phyloP scores from a whole-genome alignment of 129 eudicot genomes.

The Artemisia argyi region DNA sequence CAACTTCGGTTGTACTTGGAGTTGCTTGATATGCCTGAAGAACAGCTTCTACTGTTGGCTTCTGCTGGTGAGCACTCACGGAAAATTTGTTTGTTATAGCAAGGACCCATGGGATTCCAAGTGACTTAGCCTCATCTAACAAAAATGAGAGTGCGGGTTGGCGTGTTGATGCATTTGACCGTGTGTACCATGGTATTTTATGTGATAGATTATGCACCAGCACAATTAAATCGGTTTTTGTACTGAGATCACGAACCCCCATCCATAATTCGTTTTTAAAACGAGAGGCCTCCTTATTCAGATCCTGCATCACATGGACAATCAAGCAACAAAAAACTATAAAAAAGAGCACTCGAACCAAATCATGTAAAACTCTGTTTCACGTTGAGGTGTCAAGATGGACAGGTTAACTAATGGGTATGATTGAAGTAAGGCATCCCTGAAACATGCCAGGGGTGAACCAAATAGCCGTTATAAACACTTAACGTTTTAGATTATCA shows the following conservation, averaged over 20 bases:
- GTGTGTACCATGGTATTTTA: slow-evolving; percentile 66
- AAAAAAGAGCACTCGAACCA: neutral
- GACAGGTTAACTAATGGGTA: no score
- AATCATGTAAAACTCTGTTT: neutral
- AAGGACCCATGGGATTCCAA: slow-evolving; percentile 93
- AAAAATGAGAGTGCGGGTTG: slow-evolving; percentile 73
- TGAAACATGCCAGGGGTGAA: no score
- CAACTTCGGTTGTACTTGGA: slow-evolving; percentile 53
- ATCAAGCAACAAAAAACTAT: slow-evolving; percentile 1
- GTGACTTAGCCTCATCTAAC: slow-evolving; percentile 85
- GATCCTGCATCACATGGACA: slow-evolving; percentile 54
- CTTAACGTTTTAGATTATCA: no score
- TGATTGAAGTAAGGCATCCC: no score
- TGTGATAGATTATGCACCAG: slow-evolving; percentile 93
- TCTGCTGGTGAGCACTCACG: slow-evolving; percentile 91
- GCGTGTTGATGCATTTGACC: slow-evolving; percentile 47
- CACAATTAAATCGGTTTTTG: slow-evolving; percentile 81
- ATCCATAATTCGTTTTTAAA: slow-evolving; percentile 85
- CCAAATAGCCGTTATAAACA: no score
- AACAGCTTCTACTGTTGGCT: slow-evolving; percentile 66
- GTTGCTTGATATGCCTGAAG: slow-evolving; percentile 83
- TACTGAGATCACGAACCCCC: slow-evolving; percentile 87
- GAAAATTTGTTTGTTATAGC: slow-evolving; percentile 94
- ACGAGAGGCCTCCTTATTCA: slow-evolving; percentile 67
- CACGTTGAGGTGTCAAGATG: no score